Base-by-base conservation (phyloP, 2,329 filamentous ascomycete species). In the Botrytis fragariae region DNA sequence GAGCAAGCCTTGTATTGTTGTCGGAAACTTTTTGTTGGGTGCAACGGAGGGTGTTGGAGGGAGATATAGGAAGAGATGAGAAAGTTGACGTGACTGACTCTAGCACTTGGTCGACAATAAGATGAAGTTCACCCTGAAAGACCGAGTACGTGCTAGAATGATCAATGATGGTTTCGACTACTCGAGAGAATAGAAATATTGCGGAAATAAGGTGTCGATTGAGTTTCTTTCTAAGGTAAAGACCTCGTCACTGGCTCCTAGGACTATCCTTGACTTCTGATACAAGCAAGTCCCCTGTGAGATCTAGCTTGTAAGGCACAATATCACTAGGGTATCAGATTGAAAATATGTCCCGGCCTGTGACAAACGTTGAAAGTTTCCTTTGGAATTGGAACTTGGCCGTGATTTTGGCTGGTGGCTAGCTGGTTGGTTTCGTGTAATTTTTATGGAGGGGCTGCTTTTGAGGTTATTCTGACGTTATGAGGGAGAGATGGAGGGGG, bases 231-330 rank as follows among this genome's bases (percentile, higher is more conserved):
- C 29, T 68, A 39, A 74, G 77, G 76, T 75, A 74, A 75, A 77
- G 68, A 74, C 74, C 74, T 77, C 76, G 74, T 78, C 75, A 77
- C 74, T 73, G 57, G 57, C 63, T 79, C 62, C 78, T 76, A 67
- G 77, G 78, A 74, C 67, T 74, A 77, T 78, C 78, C 79, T 80
- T 78, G 78, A 73, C 72, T 60, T 72, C 71, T 72, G 51, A 67
- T 60, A 75, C 79, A 78, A 75, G 79, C 78, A 77, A 76, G 74
- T 72, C 62, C 78, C 77, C 77, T 79, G 78, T 71, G 74, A 64
- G 73, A 76, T 78, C 74, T 77, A 64, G 22, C 72, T 77, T 59
- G 70, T 75, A 76, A 74, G 73, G 77, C 74, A 74, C 77, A 77
- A 73, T 67, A 69, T 71, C 74, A 75, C 77, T 62, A 77, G 73